Base-by-base conservation (phyloP, 2,329 filamentous ascomycete genomes). In the Fusarium beomiforme region DNA sequence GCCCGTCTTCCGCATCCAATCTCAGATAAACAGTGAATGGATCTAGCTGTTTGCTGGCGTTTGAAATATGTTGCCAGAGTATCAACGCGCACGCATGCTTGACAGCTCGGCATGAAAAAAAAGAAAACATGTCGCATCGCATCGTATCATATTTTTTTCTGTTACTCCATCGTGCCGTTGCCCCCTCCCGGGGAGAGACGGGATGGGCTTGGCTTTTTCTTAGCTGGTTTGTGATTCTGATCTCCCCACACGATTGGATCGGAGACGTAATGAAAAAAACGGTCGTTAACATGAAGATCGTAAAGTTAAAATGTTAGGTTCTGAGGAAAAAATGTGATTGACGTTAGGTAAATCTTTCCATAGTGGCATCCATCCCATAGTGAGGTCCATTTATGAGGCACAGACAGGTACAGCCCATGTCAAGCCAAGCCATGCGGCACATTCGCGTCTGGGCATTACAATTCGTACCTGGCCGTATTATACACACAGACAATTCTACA, bases 1-100 rank as follows among this genome's bases (percentile, higher is more conserved):
- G 66, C 39, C 66, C 66, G 64, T 69, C 64, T 54, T 69, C 57
- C 60, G 59, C 49, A 31, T 50, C 61, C 53, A 65, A 64, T 69
- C 36, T 54, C 19, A 59, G 13, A n/a, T n/a, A n/a, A n/a, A n/a
- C n/a, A n/a, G 51, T 29, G 17, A 29, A 29, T 29, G 29, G 29
- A 29, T 29, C 13, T 39, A 29, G n/a, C 42, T 26, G 21, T 10
- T n/a, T 31, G 44, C 21, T 58, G 44, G 44, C 55, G 21, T 58
- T 31, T 58, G 55, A 41, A 46, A 53, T 54, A 23, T 49, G 26
- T 34, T 11, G 21, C 7, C 17, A 39, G 29, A 9, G 29, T 41
- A 8, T 17, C 33, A 36, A 36, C 3, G 16, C 33, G 11, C 24
- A 50, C 17, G 26, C 33, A 16, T 64, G 49, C 50, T 64, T 57